Base-by-base conservation (phyloP, 371 early-diverging fungal genomes). In the Mortierella sp. region DNA sequence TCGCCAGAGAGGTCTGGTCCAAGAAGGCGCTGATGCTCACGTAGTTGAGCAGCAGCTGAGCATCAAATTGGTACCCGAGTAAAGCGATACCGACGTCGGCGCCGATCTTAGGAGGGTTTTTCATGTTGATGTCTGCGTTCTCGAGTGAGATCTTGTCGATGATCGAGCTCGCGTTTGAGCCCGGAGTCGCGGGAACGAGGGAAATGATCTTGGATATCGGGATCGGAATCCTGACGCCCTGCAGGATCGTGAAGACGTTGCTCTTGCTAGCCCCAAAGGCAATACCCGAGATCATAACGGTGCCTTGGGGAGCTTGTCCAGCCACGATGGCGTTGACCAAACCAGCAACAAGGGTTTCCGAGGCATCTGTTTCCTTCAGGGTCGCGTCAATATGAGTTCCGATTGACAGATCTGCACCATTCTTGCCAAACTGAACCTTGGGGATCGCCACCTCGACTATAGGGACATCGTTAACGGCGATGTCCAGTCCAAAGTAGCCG, bases 71-170 rank as follows among this genome's bases (percentile, higher is more conserved):
- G 65, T 34, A 60, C 6, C 76, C 76, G 28, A 60, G 57, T 14
- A 76, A 28, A 34, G 70, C 70, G 32, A 64, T 27, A 11, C 49
- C 76, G 19, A 76, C 42, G 58, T 76, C 76, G 50, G 76, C 76
- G 57, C 76, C 76, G 41, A 76, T 64, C 41, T 65, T 76, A 44
- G 76, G 76, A 48, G 76, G 76, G 59, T 61, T 76, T 54, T 69
- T 69, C 70, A 76, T 69, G 65, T 69, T 76, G 60, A 76, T 76
- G 49, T 76, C 65, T 3, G 70, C 65, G 28, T 69, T 76, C 52
- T 76, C 50, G 48, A 76, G 65, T 8, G 57, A 47, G 39, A 76
- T 19, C 28, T 47, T 56, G 58, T 68, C 55, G 30, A 76, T 21
- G 60, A 76, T 56, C 49, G 76, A 76, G 41, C 60, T 55, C 12